Evolutionary conservation across 176 grass and related monocot genomes (phyloP), one percentile per base, ranked within the genome.

Genomic region (Tillandsia fasciculata): DNA sequence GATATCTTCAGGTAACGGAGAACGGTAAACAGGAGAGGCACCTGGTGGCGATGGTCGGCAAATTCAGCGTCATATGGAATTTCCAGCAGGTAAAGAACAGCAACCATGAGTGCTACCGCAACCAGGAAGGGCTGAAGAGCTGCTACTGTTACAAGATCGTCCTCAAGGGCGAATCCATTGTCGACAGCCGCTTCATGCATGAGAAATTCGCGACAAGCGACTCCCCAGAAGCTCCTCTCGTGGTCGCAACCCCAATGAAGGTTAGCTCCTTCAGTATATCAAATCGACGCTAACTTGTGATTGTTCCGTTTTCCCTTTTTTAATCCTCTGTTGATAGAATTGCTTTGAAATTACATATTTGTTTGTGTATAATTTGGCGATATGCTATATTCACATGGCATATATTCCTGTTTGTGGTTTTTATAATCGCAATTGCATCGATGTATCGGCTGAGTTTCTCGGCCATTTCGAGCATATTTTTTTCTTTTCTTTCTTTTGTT

Each of bases 141-240:
- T 97, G 94, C 71, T 97, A 93, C 75, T 97, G 94, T 42, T 99
- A 99, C 79, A 93, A 92, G 65, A 85, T 99, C 10, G 84, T 99
- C 27, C 84, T 84, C 3, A 93, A 88, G 57, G 84, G 90, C 2
- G 86, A 97, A 70, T 97, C 89, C 1, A 97, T 97, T 2, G 84
- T 93, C 0, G 94, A 99, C 63, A 99, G 89, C 74, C 77, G 89
- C 12, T 93, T 97, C 70, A 97, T 97, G 89, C 89, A 93, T 1
- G 94, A 90, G 28, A 99, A 99, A 6, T 99, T 99, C 14, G 82
- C 84, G 0, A 64, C 57, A 1, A 29, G 61, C 3, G 64, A 87
- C 56, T 90, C 89, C 2, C 94, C 87, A 0, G 89, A 92, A n/a
- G 94, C 94, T 12, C 94, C 89, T 9, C 82, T 97, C 4, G 89